These are phyloP conservation scores for Aspergillus asperescens DNA, from an alignment of 495 filamentous ascomycete species.

Conservation along the genomic window DNA sequence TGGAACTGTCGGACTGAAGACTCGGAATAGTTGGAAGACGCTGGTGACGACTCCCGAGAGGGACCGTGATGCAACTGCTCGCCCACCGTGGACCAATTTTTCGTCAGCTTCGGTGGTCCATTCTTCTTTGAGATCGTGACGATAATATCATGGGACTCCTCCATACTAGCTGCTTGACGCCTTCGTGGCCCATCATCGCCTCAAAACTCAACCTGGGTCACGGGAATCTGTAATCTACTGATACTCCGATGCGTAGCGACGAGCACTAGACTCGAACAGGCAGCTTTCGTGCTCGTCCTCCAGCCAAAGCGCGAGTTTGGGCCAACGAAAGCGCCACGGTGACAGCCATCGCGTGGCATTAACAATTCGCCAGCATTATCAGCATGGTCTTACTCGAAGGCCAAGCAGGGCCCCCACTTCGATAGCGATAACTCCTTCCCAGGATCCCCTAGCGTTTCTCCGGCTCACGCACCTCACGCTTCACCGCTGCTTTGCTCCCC, in stretches of 20 bases:
- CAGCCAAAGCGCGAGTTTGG: too few species aligned
- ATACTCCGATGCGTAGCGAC: not conserved
- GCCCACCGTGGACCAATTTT: not conserved
- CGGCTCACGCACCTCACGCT: conserved; percentile 25
- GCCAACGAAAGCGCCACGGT: conserved; percentile 10
- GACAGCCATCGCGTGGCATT: conserved; percentile 15
- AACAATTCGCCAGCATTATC: not conserved
- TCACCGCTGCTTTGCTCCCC: conserved; percentile 50
- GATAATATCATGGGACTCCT: conserved; percentile 23
- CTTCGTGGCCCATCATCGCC: conserved; percentile 9
- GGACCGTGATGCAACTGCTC: too few species aligned
- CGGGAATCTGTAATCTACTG: not conserved
- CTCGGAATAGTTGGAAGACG: not conserved
- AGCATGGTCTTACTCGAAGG: conserved; percentile 9
- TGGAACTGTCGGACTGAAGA: conserved; percentile 14
- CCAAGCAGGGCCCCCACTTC: conserved; percentile 21
- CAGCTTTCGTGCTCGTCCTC: not conserved
- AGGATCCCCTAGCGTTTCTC: conserved; percentile 39
- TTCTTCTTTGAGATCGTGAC: conserved; percentile 9
- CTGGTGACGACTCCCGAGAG: not conserved
- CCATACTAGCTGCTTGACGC: conserved; percentile 8
- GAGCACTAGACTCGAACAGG: conserved; percentile 1
- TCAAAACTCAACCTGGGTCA: not conserved
- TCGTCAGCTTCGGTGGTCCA: not conserved
- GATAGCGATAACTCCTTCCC: conserved; percentile 26